Percentiles rank a stretch among this genome's conserved stretches.
Conservation (phyloP, 768 basidiomycete genomes). For the Leccinum barrowsii region DNA sequence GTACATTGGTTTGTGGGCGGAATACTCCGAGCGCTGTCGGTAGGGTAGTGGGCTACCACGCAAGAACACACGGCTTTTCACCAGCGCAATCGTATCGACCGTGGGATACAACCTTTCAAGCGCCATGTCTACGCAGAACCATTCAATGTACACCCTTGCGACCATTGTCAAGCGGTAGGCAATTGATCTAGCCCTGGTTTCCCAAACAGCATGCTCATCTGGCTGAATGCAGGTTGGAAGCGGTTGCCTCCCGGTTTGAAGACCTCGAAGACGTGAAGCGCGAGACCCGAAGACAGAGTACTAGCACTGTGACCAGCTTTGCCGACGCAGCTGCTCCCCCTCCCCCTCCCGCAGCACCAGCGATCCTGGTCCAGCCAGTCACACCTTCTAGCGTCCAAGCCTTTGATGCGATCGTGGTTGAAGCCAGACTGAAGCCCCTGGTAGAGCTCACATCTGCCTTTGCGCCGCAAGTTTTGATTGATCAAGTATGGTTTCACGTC, state of each 20-base stretch:
- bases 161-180: conserved; percentile 82
- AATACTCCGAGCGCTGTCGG: conserved; percentile 19
- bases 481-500: conserved; percentile 58
- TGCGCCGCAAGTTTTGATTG: conserved; percentile 63
- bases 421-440: conserved; percentile 72
- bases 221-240: conserved; percentile 65
- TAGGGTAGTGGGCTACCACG: conserved; percentile 1
- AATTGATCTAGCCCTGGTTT: conserved; percentile 6
- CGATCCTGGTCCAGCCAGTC: conserved; percentile 37
- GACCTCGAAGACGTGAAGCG: conserved; percentile 67
- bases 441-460: conserved; percentile 67
- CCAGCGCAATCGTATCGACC: not conserved
- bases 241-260: conserved; percentile 90
- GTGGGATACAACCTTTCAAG: not conserved
- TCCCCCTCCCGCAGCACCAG: conserved; percentile 34
- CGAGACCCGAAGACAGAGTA: conserved; percentile 26
- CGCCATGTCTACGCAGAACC: conserved; percentile 34
- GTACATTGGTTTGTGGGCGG: conserved; percentile 2
- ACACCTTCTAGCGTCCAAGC: conserved; percentile 61
- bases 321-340: conserved; percentile 23
- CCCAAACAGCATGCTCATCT: conserved; percentile 2
- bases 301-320: conserved; percentile 30
- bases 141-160: conserved; percentile 60
- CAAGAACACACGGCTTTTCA: not conserved
- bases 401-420: conserved; percentile 71